phyloP scores from a whole-genome alignment of 2,329 filamentous ascomycete species.

The Talaromyces funiculosus region DNA sequence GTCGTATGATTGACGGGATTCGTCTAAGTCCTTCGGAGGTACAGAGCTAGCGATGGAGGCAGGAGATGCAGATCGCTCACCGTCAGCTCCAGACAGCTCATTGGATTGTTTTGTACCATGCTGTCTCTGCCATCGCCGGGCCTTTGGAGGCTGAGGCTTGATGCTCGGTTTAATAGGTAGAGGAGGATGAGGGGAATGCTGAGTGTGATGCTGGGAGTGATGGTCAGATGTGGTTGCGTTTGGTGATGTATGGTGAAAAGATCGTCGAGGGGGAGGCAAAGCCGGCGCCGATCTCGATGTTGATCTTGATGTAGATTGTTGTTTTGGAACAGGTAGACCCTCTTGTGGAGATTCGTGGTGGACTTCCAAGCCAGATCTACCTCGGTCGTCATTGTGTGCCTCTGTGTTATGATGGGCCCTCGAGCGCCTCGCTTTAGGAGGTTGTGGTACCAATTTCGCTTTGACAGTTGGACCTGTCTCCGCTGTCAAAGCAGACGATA shows the following conservation, averaged over 20 bases:
- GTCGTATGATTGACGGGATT: background rate
- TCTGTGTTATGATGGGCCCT: constrained; percentile 32
- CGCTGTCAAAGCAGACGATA: background rate
- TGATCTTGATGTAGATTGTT: constrained; percentile 24
- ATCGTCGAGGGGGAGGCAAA: constrained; percentile 38
- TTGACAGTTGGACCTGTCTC: constrained; percentile 10
- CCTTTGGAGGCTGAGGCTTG: constrained; percentile 37
- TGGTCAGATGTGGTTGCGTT: constrained; percentile 8
- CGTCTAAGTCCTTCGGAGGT: background rate
- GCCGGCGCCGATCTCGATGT: constrained; percentile 35
- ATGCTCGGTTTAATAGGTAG: constrained; percentile 3
- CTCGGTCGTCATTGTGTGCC: constrained; percentile 28
- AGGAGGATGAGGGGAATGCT: background rate
- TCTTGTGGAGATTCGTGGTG: constrained; percentile 8
- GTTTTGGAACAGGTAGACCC: constrained; percentile 10
- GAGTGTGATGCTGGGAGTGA: too few species aligned
- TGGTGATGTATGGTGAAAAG: constrained; percentile 16
- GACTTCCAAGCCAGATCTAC: constrained; percentile 20
- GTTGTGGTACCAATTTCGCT: constrained; percentile 34
- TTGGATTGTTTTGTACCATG: constrained; percentile 24
- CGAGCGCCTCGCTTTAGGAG: constrained; percentile 40
- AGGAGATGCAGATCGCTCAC: background rate
- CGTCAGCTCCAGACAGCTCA: constrained; percentile 9
- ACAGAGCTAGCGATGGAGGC: background rate
- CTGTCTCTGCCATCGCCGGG: constrained; percentile 37